Evolutionary conservation across 805 yeast species (phyloP).

Genomic region (Lipomyces yamanashiensis): DNA sequence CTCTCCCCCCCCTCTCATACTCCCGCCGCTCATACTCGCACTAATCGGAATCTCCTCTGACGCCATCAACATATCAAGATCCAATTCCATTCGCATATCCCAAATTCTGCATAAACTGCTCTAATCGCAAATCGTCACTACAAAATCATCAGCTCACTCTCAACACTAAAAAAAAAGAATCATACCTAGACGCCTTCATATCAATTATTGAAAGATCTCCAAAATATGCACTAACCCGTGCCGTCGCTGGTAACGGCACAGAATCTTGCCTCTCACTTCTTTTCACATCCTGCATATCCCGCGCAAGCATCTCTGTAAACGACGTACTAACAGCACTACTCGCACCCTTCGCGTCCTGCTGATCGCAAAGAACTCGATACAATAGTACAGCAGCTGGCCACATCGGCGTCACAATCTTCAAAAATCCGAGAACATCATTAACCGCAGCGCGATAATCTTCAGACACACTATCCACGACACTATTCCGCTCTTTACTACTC

Average conservation of each 20-base stretch:
- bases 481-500: neutral
- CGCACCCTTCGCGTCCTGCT: neutral
- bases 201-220: constrained; percentile 20
- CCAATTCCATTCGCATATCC: constrained; percentile 23
- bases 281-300: neutral
- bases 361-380: neutral
- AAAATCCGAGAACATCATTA: neutral
- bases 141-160: neutral
- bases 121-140: constrained; percentile 22
- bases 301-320: neutral
- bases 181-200: constrained; percentile 24
- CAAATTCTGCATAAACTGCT: constrained; percentile 31
- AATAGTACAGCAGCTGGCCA: constrained; percentile 18
- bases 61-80: constrained; percentile 14
- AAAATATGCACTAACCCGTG: neutral
- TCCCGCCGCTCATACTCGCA: too few species aligned
- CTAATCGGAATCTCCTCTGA: constrained; percentile 11
- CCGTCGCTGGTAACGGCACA: neutral
- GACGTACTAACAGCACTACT: neutral
- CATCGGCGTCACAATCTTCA: neutral
- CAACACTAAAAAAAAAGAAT: neutral
- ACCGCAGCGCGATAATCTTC: neutral
- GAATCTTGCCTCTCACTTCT: neutral
- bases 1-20: too few species aligned
- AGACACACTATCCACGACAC: neutral